Percentiles rank a stretch among this genome's conserved stretches.
phyloP scores from a whole-genome alignment of 73 alveolate species.

The Symbiodinium natans region DNA sequence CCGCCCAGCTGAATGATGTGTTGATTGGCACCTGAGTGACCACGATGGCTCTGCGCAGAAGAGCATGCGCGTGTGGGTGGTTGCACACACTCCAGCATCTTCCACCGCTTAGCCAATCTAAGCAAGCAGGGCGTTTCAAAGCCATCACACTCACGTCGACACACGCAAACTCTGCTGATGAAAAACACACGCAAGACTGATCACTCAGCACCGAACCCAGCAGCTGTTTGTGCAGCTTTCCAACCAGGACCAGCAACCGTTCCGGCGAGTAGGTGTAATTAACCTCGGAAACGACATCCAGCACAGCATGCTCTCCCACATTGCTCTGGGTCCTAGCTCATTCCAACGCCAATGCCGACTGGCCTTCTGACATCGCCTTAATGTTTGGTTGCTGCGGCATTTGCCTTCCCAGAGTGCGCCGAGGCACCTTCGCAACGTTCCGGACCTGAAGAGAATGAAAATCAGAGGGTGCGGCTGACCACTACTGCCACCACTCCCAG shows the following conservation, averaged over 20 bases:
- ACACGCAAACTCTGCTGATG: no score
- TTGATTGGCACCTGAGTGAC: constrained; percentile 30
- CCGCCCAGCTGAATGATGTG: constrained; percentile 53
- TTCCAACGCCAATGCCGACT: no score
- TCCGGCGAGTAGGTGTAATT: constrained; percentile 80
- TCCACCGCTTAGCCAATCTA: no score
- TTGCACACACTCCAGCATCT: no score
- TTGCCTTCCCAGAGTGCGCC: background rate
- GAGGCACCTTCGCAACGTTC: constrained; percentile 48
- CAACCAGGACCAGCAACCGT: constrained; percentile 66
- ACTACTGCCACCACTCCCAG: background rate
- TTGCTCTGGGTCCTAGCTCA: no score
- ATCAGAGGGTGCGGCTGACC: background rate
- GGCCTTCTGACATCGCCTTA: no score
- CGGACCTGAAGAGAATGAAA: constrained; percentile 7
- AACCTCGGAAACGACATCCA: background rate
- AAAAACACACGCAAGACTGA: no score
- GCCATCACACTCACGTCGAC: no score
- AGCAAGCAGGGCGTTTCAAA: no score
- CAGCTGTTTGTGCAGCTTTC: constrained; percentile 71
- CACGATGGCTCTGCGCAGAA: no score
- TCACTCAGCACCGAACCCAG: constrained; percentile 13
- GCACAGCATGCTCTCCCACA: no score
- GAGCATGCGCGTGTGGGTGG: background rate
- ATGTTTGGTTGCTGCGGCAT: no score